Percentiles rank a stretch among this genome's conserved stretches.
Conservation (phyloP, 345 rosid species). For the Corymbia maculata region DNA sequence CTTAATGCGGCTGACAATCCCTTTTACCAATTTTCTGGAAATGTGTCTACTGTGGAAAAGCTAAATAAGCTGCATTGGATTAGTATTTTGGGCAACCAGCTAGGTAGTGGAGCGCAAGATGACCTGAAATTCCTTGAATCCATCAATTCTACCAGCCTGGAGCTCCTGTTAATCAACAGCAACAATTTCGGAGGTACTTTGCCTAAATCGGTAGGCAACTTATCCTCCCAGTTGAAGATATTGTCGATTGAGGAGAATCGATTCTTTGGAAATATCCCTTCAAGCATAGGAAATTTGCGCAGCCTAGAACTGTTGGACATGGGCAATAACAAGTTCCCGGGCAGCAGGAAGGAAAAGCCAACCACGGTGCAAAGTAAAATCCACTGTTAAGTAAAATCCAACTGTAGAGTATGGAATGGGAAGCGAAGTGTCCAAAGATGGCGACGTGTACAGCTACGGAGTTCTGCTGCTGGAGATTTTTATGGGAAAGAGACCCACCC, state of each 20-base stretch:
- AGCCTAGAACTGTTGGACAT: no score
- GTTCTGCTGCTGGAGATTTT: no score
- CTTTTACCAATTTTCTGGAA: not conserved
- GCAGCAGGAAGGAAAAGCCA: no score
- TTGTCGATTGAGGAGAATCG: not conserved
- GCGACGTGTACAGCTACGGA: no score
- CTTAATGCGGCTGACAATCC: not conserved
- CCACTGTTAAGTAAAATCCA: no score
- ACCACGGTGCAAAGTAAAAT: no score
- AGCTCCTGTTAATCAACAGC: not conserved
- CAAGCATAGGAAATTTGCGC: no score
- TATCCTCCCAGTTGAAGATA: not conserved
- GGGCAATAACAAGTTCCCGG: no score
- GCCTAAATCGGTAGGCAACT: not conserved
- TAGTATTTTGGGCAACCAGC: not conserved
- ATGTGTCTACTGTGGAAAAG: not conserved
- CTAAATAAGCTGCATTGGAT: not conserved
- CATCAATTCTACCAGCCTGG: not conserved
- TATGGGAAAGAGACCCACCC: no score
- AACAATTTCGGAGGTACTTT: conserved; percentile 1
- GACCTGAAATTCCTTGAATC: not conserved
- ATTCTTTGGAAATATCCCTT: no score
- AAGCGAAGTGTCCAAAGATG: no score
- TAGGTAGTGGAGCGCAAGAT: not conserved
- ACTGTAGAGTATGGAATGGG: no score